Evolutionary conservation across 1,139 yeast genomes (phyloP).

Genomic region (Suzukiozyma palmioleophila): DNA sequence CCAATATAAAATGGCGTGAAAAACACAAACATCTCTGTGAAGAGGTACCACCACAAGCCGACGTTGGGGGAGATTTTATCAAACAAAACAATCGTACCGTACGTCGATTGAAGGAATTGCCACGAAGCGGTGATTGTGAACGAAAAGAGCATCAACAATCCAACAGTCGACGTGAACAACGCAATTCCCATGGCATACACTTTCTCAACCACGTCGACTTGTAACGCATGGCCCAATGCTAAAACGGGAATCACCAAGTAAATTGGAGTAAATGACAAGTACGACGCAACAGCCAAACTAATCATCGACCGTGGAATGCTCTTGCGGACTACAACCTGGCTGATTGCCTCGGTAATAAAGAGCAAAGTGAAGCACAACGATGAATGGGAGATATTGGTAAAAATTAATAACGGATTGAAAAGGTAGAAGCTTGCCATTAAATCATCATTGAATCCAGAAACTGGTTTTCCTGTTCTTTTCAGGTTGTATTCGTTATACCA

Average conservation of each 20-base stretch:
- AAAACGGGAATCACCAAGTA: constrained; percentile 55
- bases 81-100: constrained; percentile 57
- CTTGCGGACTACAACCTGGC: constrained; percentile 38
- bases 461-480: constrained; percentile 13
- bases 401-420: constrained; percentile 72
- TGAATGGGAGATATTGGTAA: constrained; percentile 68
- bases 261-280: constrained; percentile 59
- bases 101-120: constrained; percentile 56
- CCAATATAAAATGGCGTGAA: constrained; percentile 81
- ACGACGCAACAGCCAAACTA: constrained; percentile 58
- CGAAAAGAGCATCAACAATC: constrained; percentile 33
- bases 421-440: constrained; percentile 60
- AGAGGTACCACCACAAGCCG: constrained; percentile 98
- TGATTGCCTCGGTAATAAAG: constrained; percentile 48
- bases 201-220: constrained; percentile 10
- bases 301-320: constrained; percentile 45
- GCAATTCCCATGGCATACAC: constrained; percentile 22
- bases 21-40: constrained; percentile 90
- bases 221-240: constrained; percentile 27
- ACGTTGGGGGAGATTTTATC: constrained; percentile 75
- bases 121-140: constrained; percentile 28
- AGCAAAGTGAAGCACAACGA: constrained; percentile 60
- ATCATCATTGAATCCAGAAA: constrained; percentile 31
- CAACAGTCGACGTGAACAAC: constrained; percentile 22
- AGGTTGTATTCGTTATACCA: constrained; percentile 35